phyloP scores from a whole-genome alignment of 2,329 filamentous ascomycete species.

The Pestalotiopsis fici region DNA sequence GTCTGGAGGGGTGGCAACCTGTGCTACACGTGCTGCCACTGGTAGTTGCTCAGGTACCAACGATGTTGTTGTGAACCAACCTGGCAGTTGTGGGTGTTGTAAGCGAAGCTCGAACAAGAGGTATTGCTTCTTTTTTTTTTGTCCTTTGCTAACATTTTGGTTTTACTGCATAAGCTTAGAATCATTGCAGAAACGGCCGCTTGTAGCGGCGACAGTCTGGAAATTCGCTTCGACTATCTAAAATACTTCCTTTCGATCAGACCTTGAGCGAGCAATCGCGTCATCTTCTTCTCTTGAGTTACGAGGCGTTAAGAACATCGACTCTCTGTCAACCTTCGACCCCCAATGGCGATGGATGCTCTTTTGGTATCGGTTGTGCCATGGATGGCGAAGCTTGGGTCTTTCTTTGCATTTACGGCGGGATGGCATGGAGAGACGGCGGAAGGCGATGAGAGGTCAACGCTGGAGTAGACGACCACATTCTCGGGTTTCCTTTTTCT shows the following conservation, averaged over 20 bases:
- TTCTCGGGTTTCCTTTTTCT: neutral
- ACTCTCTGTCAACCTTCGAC: neutral
- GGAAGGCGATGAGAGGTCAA: neutral
- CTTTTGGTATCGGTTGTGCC: neutral
- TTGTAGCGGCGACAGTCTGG: neutral
- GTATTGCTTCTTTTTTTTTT: too few species aligned
- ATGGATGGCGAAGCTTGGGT: neutral
- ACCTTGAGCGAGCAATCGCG: neutral
- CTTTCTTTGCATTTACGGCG: neutral
- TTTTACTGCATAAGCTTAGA: neutral
- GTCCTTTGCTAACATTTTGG: neutral
- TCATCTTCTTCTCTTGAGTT: neutral
- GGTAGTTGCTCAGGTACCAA: neutral
- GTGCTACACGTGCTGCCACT: neutral
- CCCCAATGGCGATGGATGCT: neutral
- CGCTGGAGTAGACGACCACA: neutral
- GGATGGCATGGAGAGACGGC: neutral
- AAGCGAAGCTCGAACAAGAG: neutral
- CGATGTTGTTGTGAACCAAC: neutral
- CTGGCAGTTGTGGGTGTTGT: neutral
- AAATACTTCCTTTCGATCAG: neutral
- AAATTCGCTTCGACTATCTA: neutral
- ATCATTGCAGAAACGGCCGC: neutral
- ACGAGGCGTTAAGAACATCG: neutral
- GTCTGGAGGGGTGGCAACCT: neutral